These are phyloP conservation scores for Pisolithus albus DNA, from an alignment of 768 basidiomycete species.

Conservation along the genomic window DNA sequence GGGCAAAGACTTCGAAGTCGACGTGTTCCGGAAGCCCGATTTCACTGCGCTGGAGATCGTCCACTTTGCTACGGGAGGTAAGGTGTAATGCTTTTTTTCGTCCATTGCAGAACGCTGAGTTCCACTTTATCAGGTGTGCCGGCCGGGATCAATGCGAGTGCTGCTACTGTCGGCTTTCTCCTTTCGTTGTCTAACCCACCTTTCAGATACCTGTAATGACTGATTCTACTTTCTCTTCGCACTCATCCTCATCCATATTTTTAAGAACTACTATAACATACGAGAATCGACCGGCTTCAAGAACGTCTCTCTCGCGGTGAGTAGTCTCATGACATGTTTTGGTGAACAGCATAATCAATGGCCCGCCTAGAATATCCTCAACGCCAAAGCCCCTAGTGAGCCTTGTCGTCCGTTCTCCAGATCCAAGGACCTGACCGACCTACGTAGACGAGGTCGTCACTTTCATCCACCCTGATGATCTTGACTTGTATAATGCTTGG, in stretches of 20 bases:
- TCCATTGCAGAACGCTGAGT: background rate
- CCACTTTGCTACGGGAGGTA: constrained; percentile 78
- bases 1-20: constrained; percentile 64
- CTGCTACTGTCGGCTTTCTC: background rate
- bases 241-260: background rate
- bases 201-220: constrained; percentile 54
- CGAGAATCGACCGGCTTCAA: constrained; percentile 81
- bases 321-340: constrained; percentile 17
- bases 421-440: background rate
- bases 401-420: background rate
- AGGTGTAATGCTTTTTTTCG: constrained; percentile 7
- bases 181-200: background rate
- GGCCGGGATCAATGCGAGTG: constrained; percentile 71
- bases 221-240: background rate
- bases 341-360: background rate
- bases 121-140: constrained; percentile 54
- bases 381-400: constrained; percentile 80
- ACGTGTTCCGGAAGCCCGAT: constrained; percentile 77
- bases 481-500: constrained; percentile 69
- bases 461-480: constrained; percentile 77
- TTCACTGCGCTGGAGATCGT: constrained; percentile 82
- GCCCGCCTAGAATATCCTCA: constrained; percentile 59
- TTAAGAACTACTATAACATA: constrained; percentile 75
- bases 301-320: constrained; percentile 76
- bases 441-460: constrained; percentile 64